phyloP scores from a whole-genome alignment of 176 grass and related monocot species.

The Pontederia paniculata region DNA sequence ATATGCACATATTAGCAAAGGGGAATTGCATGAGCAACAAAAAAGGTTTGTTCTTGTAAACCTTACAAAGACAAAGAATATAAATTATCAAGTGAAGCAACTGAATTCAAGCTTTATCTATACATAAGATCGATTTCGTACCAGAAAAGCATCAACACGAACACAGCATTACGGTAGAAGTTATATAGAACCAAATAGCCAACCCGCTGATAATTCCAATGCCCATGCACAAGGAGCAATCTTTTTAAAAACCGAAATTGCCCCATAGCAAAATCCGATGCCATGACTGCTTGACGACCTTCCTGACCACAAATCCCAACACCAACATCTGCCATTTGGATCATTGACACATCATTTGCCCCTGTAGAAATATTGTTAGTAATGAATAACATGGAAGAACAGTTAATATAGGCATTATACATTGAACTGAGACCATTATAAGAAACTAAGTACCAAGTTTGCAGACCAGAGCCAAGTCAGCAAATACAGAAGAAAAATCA shows the following conservation, averaged over 20 bases:
- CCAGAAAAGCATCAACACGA: constrained; percentile 99
- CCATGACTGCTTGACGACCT: constrained; percentile 99
- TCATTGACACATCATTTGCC: constrained; percentile 99
- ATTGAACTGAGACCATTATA: no score
- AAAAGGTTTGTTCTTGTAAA: no score
- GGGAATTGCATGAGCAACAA: no score
- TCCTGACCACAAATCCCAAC: constrained; percentile 97
- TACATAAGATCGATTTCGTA: constrained; percentile 11
- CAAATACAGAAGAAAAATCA: no score
- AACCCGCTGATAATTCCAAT: constrained; percentile 99
- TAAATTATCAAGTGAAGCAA: no score
- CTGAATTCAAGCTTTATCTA: no score
- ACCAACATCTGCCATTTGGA: constrained; percentile 99
- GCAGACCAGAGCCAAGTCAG: no score
- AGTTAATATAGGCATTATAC: no score
- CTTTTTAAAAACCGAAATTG: constrained; percentile 94
- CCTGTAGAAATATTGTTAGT: constrained; percentile 39
- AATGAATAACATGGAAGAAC: no score
- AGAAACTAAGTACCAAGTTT: no score
- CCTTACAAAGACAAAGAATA: no score
- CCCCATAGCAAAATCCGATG: constrained; percentile 99
- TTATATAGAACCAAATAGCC: constrained; percentile 98
- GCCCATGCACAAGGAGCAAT: constrained; percentile 97
- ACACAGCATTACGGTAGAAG: constrained; percentile 97
- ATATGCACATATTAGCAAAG: no score